Base-by-base conservation (phyloP, 179 eudicot genomes). In the Camellia oleifera region DNA sequence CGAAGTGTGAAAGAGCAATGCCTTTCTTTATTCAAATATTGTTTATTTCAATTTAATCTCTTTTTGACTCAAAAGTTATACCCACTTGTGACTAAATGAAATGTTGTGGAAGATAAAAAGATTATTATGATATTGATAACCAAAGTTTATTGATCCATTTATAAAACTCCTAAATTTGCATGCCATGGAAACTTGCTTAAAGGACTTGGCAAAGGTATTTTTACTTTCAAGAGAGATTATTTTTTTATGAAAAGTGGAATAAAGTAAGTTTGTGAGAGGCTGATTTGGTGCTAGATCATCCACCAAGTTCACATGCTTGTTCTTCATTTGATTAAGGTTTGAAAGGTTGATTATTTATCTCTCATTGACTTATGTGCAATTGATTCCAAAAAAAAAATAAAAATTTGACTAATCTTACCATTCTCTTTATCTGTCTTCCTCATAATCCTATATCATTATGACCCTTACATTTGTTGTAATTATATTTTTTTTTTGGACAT, bases 31-130 rank as follows among this genome's bases (percentile, higher is more conserved):
- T 66, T 65, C 56, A 45, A 45, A 18, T 76, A 44, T 3, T 44
- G 17, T 50, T 72, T 26, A 52, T 17, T 45, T 11, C 40, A n/a
- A 3, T 45, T 45, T 62, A 65, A 26, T 13, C 79, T 14, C 48
- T 18, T 64, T 75, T 76, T 76, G 79, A 63, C 46, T 15, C 9
- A 26, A 64, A 76, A 75, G 69, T 61, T 60, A 15, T 60, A 9
- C 52, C 77, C 78, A 61, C 54, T 75, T 58, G 26, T 32, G 54
- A 60, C 53, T 17, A 73, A 74, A 32, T 74, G 65, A 40, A 56
- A 14, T 42, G n/a, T 58, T n/a, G 32, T n/a, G 78, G 17, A 20
- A 32, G 45, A 75, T 52, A 46, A 18, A 32, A 61, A 44, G 20
- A 20, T 2, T 4, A 13, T 75, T 15, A 1, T 44, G 26, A 26